Evolutionary conservation across 2,329 filamentous ascomycete species (phyloP).

Genomic region (Cladophialophora exuberans): DNA sequence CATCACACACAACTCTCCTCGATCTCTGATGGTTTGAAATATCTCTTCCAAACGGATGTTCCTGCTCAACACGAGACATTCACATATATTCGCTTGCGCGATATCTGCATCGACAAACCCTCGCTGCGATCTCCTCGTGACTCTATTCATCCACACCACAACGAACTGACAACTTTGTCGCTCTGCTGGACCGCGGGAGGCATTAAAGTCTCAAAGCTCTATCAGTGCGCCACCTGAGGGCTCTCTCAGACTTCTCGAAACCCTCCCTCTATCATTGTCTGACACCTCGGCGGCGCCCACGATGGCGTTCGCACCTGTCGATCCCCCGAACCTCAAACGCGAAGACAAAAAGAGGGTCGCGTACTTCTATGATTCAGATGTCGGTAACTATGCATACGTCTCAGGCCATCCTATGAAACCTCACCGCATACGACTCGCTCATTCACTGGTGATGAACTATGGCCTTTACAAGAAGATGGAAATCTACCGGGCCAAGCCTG

Average conservation of each 20-base stretch:
- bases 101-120: too few species aligned
- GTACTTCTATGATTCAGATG: slow-evolving; percentile 98
- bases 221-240: too few species aligned
- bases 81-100: too few species aligned
- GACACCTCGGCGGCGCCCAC: slow-evolving; percentile 18
- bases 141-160: too few species aligned
- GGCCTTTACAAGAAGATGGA: slow-evolving; percentile 75
- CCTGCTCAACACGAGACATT: too few species aligned
- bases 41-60: too few species aligned
- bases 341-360: slow-evolving; percentile 73
- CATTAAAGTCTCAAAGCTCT: too few species aligned
- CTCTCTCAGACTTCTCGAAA: neutral
- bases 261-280: neutral
- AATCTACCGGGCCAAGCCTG: slow-evolving; percentile 77
- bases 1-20: too few species aligned
- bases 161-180: too few species aligned
- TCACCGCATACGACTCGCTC: slow-evolving; percentile 68
- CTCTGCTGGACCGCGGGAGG: too few species aligned
- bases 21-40: too few species aligned
- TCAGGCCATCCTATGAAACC: slow-evolving; percentile 71
- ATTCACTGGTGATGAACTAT: slow-evolving; percentile 71
- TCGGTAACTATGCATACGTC: slow-evolving; percentile 97
- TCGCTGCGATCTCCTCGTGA: too few species aligned
- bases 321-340: slow-evolving; percentile 55
- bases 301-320: slow-evolving; percentile 61